Conservation (phyloP, 164 flowering plant species). For the Stephania yunnanensis region DNA sequence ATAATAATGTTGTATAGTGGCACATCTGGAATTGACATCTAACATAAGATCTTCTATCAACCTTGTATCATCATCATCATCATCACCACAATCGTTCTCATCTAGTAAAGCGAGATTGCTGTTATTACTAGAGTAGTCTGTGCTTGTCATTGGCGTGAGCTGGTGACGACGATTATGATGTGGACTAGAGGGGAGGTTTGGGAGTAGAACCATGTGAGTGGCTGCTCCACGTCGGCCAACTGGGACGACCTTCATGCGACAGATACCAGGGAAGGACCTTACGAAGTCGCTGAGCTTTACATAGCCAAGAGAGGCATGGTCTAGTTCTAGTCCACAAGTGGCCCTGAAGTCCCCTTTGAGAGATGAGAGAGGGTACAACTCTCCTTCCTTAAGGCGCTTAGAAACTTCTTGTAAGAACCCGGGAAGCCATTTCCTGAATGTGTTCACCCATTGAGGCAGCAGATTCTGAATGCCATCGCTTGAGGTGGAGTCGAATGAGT, state of each 20-base stretch:
- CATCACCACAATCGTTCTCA: conserved; percentile 10
- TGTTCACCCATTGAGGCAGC: conserved; percentile 37
- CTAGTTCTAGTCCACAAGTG: conserved; percentile 44
- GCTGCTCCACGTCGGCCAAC: conserved; percentile 28
- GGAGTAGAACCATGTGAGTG: conserved; percentile 48
- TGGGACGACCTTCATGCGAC: conserved; percentile 37
- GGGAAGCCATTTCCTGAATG: conserved; percentile 54
- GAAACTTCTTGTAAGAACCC: conserved; percentile 29
- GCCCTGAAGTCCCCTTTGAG: conserved; percentile 56
- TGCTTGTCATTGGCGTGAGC: neutral
- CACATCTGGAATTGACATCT: conserved; percentile 5
- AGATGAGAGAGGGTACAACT: conserved; percentile 56
- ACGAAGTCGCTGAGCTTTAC: conserved; percentile 55
- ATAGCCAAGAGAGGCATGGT: conserved; percentile 56
- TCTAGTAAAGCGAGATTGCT: neutral
- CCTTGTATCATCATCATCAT: conserved; percentile 8
- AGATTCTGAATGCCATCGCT: neutral
- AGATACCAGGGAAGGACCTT: conserved; percentile 33
- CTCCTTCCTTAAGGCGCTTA: conserved; percentile 26
- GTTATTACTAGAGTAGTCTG: neutral
- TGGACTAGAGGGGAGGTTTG: conserved; percentile 16
- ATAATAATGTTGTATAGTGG: neutral
- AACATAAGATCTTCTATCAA: conserved; percentile 13
- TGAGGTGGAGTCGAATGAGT: neutral
- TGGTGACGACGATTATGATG: neutral